Evolutionary conservation across 257 asterid genomes (phyloP), one percentile per base, ranked within the genome.

Genomic region (Capsicum chinense): DNA sequence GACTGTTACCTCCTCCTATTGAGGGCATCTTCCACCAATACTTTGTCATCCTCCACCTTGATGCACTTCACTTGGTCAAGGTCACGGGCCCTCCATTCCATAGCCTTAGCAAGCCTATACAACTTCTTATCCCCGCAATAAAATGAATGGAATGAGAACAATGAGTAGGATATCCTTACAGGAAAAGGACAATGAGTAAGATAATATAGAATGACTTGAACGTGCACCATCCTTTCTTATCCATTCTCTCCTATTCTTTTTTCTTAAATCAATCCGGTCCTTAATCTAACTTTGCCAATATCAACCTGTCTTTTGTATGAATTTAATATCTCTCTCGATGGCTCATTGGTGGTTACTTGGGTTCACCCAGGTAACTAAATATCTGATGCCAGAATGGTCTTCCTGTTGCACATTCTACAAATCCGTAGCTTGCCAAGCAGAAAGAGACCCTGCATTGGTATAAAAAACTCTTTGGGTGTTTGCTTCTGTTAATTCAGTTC

Each of bases 211-310:
- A 26, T 26, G 33, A 26, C 33, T 26, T 26, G 33, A 26, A 4
- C 50, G 39, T 42, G 79, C 56, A 42, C 79, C 56, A 39, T 69
- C 54, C 70, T 69, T 69, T 26, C 33, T 26, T 26, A 26, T 26
- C 33, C 33, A 26, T 26, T 26, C 9, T 56, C 79, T 70, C 42
- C 79, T 47, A 42, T 42, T 42, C 16, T 9, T n/a, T 8, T 17
- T 60, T 5, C 79, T 70, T 70, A 42, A 39, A 42, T 70, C 54
- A 42, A 9, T 17, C 35, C 17, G 79, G 16, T 70, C 56, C 79
- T 70, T 70, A 9, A 70, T 70, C 79, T 70, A 42, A 17, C 79
- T 17, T 70, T 42, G 54, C 79, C 79, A 16, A 56, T 69, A 9
- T 42, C 35, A n/a, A 70, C 79, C 35, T 70, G 26, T 6, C 54